A percentile compares a stretch with the other conserved stretches of the same genome.
Conservation (phyloP, 1,284 basidiomycete species). For the Stereum hirsutum region DNA sequence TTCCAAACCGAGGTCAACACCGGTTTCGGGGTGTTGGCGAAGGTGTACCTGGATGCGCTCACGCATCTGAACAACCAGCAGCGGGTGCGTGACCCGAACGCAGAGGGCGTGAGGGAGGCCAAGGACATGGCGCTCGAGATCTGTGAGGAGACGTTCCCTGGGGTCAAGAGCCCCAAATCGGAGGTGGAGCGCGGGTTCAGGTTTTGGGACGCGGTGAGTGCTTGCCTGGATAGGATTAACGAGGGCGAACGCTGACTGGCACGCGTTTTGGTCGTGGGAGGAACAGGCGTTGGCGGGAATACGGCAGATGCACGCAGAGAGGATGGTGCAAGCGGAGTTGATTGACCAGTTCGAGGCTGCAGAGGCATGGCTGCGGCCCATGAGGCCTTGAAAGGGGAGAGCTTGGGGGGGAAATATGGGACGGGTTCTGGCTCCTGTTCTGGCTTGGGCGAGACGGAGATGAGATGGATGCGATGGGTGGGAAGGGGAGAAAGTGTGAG, state of each 20-base stretch:
- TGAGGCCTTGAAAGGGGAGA: constrained; percentile 49
- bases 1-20: constrained; percentile 98
- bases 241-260: constrained; percentile 6
- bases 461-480: not conserved
- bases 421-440: no score
- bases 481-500: not conserved
- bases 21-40: constrained; percentile 94
- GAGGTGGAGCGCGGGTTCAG: constrained; percentile 96
- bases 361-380: constrained; percentile 86
- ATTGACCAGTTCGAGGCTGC: constrained; percentile 93
- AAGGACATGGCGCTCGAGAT: constrained; percentile 86
- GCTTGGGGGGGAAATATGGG: not conserved
- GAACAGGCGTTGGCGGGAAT: constrained; percentile 67
- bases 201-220: constrained; percentile 94
- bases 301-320: constrained; percentile 79
- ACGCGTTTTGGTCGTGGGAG: constrained; percentile 5
- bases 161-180: constrained; percentile 77
- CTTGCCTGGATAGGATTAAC: constrained; percentile 4
- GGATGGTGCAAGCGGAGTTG: constrained; percentile 71
- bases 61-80: constrained; percentile 78
- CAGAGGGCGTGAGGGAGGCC: constrained; percentile 71
- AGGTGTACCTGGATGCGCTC: constrained; percentile 90
- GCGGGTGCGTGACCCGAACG: constrained; percentile 66
- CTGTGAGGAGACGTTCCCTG: constrained; percentile 90
- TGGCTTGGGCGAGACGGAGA: no score